Conservation (phyloP, 2,329 filamentous ascomycete species). For the Chaetomiaceae sp. region DNA sequence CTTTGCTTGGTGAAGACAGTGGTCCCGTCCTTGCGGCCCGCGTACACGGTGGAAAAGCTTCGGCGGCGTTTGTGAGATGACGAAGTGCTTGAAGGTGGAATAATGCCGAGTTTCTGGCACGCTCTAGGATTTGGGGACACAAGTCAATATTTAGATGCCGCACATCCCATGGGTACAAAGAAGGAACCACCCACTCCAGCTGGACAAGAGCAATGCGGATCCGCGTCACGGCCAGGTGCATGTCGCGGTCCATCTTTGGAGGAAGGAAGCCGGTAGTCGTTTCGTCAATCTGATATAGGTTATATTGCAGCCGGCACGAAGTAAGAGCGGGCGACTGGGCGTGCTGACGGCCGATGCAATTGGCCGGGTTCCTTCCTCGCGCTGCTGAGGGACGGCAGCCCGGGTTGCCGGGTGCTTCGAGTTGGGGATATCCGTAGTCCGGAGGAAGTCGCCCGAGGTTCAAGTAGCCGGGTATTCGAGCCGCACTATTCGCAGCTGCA, state of each 20-base stretch:
- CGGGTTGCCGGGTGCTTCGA: not conserved
- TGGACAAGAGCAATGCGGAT: constrained; percentile 44
- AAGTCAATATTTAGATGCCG: not conserved
- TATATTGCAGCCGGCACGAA: not conserved
- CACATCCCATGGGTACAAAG: not conserved
- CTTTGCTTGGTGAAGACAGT: constrained; percentile 31
- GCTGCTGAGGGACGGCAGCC: too few relatives aligned
- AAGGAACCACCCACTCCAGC: constrained; percentile 36
- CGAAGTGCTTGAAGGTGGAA: constrained; percentile 8
- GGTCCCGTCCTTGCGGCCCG: constrained; percentile 19
- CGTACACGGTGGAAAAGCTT: constrained; percentile 23
- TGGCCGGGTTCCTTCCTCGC: too few relatives aligned
- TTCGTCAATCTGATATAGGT: too few relatives aligned
- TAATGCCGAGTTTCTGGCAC: constrained; percentile 17
- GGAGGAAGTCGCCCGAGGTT: constrained; percentile 2
- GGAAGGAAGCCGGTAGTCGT: constrained; percentile 1
- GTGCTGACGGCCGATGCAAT: not conserved
- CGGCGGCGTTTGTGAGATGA: constrained; percentile 18
- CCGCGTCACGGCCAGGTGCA: constrained; percentile 38
- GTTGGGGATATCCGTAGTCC: constrained; percentile 32
- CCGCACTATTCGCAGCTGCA: too few relatives aligned
- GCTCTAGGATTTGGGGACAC: constrained; percentile 12
- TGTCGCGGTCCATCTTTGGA: constrained; percentile 33
- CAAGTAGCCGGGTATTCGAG: not conserved
- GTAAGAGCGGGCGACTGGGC: not conserved